Conservation (phyloP, 148 eudicot genomes). For the Simmondsia chinensis region DNA sequence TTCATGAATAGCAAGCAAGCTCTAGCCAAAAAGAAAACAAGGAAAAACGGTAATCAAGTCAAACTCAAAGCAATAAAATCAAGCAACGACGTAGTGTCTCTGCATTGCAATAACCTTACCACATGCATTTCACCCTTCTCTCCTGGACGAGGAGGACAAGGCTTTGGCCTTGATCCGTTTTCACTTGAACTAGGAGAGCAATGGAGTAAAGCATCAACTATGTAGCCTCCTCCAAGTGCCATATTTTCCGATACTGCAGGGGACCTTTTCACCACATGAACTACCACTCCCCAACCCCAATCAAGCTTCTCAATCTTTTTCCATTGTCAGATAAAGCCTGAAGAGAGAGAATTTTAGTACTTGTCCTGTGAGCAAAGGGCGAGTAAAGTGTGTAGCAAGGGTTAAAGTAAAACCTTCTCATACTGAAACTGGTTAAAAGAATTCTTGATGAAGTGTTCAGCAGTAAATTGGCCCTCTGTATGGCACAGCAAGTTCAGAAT, state of each 20-base stretch:
- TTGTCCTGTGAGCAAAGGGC: constrained; percentile 25
- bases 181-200: constrained; percentile 83
- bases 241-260: constrained; percentile 41
- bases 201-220: constrained; percentile 89
- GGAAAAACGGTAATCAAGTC: background rate
- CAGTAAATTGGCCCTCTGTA: constrained; percentile 93
- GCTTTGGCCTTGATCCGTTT: constrained; percentile 80
- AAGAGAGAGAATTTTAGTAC: constrained; percentile 36
- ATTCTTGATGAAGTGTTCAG: constrained; percentile 92
- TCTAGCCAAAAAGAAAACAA: constrained; percentile 3
- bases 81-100: background rate
- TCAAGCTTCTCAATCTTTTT: constrained; percentile 69
- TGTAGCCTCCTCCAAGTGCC: constrained; percentile 69
- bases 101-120: constrained; percentile 38
- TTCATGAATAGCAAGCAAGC: too few relatives aligned
- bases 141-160: constrained; percentile 94
- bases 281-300: constrained; percentile 99
- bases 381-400: constrained; percentile 6
- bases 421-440: constrained; percentile 97
- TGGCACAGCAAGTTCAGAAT: constrained; percentile 97
- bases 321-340: constrained; percentile 94
- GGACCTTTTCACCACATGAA: constrained; percentile 83
- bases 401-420: constrained; percentile 61
- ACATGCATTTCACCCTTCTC: constrained; percentile 99
- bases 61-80: background rate